Evolutionary conservation across 768 basidiomycete genomes (phyloP), one percentile per base, ranked within the genome.

Genomic region (Termitomyces sp.): DNA sequence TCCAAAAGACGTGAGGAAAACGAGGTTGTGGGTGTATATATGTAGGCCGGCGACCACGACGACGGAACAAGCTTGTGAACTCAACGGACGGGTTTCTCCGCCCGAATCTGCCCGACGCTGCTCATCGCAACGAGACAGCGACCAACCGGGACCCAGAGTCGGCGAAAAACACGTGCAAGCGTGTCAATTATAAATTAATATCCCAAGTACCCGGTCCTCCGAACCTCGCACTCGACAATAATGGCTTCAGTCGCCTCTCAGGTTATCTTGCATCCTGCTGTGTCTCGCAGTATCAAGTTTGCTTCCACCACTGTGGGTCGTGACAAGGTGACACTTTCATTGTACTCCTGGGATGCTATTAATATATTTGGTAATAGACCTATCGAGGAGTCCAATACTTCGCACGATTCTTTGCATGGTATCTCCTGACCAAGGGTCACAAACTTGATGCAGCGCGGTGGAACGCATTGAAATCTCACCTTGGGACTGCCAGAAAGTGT

Each of bases 341-440:
- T 29, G 63, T 45, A 40, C 47, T 32, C 25, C 17, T 46, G 9
- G 29, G 15, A n/a, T 31, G 40, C 14, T 46, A 55, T 36, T 48
- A 62, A 38, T 40, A 8, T 4, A 46, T 1, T 50, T 59, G 32
- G 56, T 29, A 14, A 45, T 56, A 97, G 95, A 79, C 86, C 15
- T 98, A 98, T 76, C 88, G 96, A 65, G 85, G 91, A 25, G 72
- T 94, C 57, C 97, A 99, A 77, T 98, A 94, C 75, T 87, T 92
- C 66, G 82, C 96, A 38, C 87, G 96, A 47, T 87, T 98, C 71
- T 84, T 93, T 65, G 88, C 93, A 1, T 98, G 91, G 91, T 85
- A 86, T 73, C 79, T 91, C 43, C 72, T 90, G 52, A 79, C 79
- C 8, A 81, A 86, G 55, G 94, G 92, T 15, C 73, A 87, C 70